Evolutionary conservation across 2,329 filamentous ascomycete species (phyloP), one percentile per base, ranked within the genome.

Genomic region (Phyllosticta ampelicida): DNA sequence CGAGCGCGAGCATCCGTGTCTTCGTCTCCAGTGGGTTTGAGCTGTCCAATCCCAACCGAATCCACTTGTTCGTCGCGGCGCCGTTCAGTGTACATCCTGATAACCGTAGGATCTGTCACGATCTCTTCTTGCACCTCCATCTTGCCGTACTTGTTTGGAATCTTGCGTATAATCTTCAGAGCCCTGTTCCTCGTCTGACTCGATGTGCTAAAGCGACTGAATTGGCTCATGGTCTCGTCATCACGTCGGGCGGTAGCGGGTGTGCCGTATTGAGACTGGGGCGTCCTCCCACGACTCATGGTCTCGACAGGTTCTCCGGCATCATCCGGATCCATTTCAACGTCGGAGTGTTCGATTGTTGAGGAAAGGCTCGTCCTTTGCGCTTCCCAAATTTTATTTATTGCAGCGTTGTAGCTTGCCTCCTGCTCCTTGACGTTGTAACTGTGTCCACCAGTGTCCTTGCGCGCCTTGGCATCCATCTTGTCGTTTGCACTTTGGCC

Each of bases 351-450:
- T 60, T 90, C 86, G 52, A 86, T 80, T 1, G 76, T 76, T 59
- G 94, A 87, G 6, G 85, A 85, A 6, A 97, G 78, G 55, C 86
- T 92, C 13, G 81, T 75, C 71, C 87, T 89, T 71, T 97, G 92
- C 63, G 87, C 85, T 61, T 90, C 86, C 94, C 94, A 99, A 61
- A 97, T 96, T 61, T 89, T 85, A 58, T 86, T 83, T 64, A 99
- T 96, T 20, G 90, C 90, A 56, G 91, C 86, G 64, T 95, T 90
- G 70, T 99, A 99, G 65, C 90, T 87, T 62, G 84, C 86, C 67
- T 97, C 90, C 71, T 99, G 94, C 64, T 89, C 86, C 68, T 92
- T 94, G 61, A 99, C 94, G 63, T 99, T 99, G 76, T 99, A 99
- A 65, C 89, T 91, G 73, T 99, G 94, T 0, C 94, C 94, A 58